Percentiles rank a stretch among this genome's conserved stretches.
Evolutionary conservation across 441 rosid genomes (phyloP).

Genomic region (Sinapis alba): DNA sequence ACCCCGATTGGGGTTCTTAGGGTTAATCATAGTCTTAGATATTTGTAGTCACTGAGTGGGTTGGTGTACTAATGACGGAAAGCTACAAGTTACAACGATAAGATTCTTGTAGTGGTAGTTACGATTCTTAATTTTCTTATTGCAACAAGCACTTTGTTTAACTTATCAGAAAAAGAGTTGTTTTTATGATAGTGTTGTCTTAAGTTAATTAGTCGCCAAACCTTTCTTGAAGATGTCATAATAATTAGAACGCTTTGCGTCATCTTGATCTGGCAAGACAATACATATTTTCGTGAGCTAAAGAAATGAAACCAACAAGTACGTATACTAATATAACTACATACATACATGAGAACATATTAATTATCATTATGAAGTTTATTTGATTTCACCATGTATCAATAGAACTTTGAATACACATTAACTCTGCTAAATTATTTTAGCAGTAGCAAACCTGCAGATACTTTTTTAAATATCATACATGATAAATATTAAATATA

Average conservation of each 20-base stretch:
- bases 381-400: not conserved
- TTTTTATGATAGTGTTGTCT: not conserved
- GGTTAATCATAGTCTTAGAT: no score
- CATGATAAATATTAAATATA: not conserved
- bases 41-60: slow-evolving; percentile 23
- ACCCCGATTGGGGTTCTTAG: no score
- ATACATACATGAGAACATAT: not conserved
- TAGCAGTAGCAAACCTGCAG: not conserved
- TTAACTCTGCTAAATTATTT: not conserved
- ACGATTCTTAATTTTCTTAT: slow-evolving; percentile 2
- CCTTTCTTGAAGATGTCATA: slow-evolving; percentile 6
- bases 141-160: not conserved
- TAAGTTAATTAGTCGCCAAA: slow-evolving; percentile 17
- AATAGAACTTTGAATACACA: not conserved
- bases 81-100: slow-evolving; percentile 5
- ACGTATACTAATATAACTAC: not conserved
- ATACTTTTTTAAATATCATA: not conserved
- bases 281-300: not conserved
- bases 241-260: not conserved
- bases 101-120: slow-evolving; percentile 3
- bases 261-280: not conserved
- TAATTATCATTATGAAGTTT: not conserved
- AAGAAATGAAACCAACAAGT: not conserved
- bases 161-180: not conserved
- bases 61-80: slow-evolving; percentile 27